Percentiles rank a stretch among this genome's conserved stretches.
phyloP scores from a whole-genome alignment of 345 rosid species.

The Aquilaria malaccensis region DNA sequence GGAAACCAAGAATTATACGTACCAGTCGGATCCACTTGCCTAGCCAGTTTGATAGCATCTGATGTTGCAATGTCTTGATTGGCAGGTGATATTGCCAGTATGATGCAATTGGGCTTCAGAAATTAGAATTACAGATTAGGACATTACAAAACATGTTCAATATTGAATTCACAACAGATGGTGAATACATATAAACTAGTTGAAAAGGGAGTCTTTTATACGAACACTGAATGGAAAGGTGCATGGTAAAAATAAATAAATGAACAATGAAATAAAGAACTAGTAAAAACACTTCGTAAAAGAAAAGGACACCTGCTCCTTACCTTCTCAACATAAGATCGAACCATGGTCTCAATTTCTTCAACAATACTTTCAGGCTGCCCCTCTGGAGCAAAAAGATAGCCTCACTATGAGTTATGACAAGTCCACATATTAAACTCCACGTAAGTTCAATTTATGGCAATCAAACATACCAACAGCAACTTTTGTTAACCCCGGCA shows the following conservation, averaged over 20 bases:
- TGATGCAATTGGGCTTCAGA: slow-evolving; percentile 45
- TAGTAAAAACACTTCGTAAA: neutral
- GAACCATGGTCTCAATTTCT: slow-evolving; percentile 65
- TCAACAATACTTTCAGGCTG: slow-evolving; percentile 52
- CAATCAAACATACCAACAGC: slow-evolving; percentile 40
- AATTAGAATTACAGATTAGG: neutral
- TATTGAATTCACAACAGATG: neutral
- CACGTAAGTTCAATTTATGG: neutral
- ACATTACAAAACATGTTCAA: neutral
- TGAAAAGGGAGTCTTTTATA: neutral
- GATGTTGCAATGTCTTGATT: slow-evolving; percentile 76
- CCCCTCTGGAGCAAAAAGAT: slow-evolving; percentile 36
- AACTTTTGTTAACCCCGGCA: slow-evolving; percentile 72
- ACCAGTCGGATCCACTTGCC: slow-evolving; percentile 62
- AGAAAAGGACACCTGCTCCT: neutral
- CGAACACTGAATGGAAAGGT: neutral
- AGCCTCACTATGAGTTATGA: slow-evolving; percentile 1
- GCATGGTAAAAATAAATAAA: too few relatives aligned
- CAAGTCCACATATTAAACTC: neutral
- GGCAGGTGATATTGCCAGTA: slow-evolving; percentile 66
- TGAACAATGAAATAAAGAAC: neutral
- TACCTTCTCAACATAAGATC: slow-evolving; percentile 56
- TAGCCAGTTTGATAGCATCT: slow-evolving; percentile 66
- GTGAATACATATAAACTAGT: neutral
- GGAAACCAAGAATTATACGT: slow-evolving; percentile 2